Percentiles rank a stretch among this genome's conserved stretches.
Conservation (phyloP, 2,329 filamentous ascomycete genomes). For the Xylariales sp. region DNA sequence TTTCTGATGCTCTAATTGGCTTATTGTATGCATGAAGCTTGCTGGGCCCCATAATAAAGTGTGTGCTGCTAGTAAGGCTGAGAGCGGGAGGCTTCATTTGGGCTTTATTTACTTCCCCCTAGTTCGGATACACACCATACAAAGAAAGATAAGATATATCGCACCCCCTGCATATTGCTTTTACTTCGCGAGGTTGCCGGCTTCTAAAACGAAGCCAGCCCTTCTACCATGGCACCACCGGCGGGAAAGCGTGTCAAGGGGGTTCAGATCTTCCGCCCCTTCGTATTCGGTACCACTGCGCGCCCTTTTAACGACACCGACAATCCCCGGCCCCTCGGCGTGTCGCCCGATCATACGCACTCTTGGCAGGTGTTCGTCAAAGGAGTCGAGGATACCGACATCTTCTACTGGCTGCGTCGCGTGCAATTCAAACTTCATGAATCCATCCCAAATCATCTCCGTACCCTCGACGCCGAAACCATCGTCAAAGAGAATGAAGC, state of each 20-base stretch:
- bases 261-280: conserved; percentile 72
- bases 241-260: conserved; percentile 74
- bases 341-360: conserved; percentile 93
- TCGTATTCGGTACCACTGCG: conserved; percentile 84
- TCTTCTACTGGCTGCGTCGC: conserved; percentile 95
- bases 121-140: too few species aligned
- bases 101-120: not conserved
- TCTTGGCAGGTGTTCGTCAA: conserved; percentile 96
- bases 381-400: conserved; percentile 87
- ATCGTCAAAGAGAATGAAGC: conserved; percentile 49
- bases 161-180: too few species aligned
- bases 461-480: conserved; percentile 66
- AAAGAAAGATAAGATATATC: too few species aligned
- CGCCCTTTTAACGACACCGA: conserved; percentile 80
- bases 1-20: conserved; percentile 27
- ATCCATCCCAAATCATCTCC: conserved; percentile 90
- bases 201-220: conserved; percentile 3
- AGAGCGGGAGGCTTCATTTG: conserved; percentile 7
- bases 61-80: conserved; percentile 11
- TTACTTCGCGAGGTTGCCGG: conserved; percentile 3
- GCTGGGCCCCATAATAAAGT: conserved; percentile 29
- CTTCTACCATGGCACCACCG: conserved; percentile 67
- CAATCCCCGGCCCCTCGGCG: conserved; percentile 79
- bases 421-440: conserved; percentile 99
- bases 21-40: not conserved